These are phyloP conservation scores for Prunella vulgaris DNA, from an alignment of 257 asterid genomes.

Conservation along the genomic window DNA sequence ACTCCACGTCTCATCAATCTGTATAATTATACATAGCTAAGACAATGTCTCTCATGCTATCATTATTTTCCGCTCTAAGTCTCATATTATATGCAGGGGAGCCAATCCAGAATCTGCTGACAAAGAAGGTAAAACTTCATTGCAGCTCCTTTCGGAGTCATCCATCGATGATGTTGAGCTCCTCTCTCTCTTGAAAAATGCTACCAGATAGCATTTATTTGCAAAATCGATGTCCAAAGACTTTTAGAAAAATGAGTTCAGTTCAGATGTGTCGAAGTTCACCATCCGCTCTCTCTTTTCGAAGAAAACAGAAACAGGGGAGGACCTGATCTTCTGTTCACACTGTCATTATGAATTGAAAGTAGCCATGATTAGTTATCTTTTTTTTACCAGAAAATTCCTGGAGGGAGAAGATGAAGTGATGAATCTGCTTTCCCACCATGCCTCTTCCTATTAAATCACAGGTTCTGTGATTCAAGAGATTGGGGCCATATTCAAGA, in stretches of 20 bases:
- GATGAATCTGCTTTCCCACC: no score
- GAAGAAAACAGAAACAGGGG: background rate
- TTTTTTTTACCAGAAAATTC: background rate
- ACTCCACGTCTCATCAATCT: background rate
- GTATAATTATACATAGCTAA: background rate
- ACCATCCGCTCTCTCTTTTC: background rate
- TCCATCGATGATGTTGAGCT: conserved; percentile 60
- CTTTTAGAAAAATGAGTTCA: background rate
- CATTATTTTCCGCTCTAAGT: background rate
- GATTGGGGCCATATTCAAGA: background rate
- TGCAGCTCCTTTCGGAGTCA: conserved; percentile 53
- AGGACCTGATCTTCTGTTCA: background rate
- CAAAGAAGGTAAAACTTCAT: conserved; percentile 64
- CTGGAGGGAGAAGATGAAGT: background rate
- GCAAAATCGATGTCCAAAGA: background rate
- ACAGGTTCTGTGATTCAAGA: background rate
- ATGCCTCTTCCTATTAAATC: no score
- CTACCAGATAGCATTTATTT: conserved; percentile 41
- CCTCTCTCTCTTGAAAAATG: conserved; percentile 56
- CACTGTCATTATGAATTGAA: background rate
- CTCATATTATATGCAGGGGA: conserved; percentile 51
- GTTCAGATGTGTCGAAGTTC: background rate
- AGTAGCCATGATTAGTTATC: background rate
- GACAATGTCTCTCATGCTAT: background rate
- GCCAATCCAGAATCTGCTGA: conserved; percentile 68